Base-by-base conservation (phyloP, 164 flowering plant species). In the Berberis thunbergii region DNA sequence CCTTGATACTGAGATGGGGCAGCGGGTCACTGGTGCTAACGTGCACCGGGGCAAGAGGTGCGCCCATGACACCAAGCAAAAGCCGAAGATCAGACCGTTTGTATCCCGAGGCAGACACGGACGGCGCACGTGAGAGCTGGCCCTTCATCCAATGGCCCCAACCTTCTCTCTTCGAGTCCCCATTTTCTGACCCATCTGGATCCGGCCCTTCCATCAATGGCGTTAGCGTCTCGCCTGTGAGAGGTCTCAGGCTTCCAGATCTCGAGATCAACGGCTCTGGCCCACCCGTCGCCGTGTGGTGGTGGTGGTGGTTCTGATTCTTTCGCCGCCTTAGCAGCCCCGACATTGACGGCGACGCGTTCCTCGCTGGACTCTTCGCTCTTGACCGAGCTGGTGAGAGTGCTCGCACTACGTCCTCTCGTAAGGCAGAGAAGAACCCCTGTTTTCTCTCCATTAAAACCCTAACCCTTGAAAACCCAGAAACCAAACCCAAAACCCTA, bases 141-240 rank as follows among this genome's bases (percentile, higher is more conserved):
- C 90, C 83, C 58, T 79, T 86, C 86, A 89, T 82, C 98, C 98
- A 92, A 41, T 85, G 80, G 6, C 83, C 89, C 92, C 96, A 89
- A 49, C 79, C 83, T 45, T 83, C 93, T 64, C 65, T 67, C 78
- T 75, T 81, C 40, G 79, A 74, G 58, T 75, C 85, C 0, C 81
- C 86, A 13, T 64, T 81, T 10, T 66, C 84, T 39, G 59, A 59
- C 0, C 49, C 85, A 7, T 80, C 83, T 46, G 78, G 81, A 75
- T 89, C 98, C 26, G 98, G 98, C 0, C 98, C 98, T 62, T 92
- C 98, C 79, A 68, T 84, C 7, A 63, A 44, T 45, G 66, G 66
- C 41, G 66, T 63, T 1, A 63, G 48, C 8, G 66, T 63, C 38
- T 63, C 66, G 2, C 66, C 66, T 64, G 13, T 52, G 4, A 72